phyloP scores from a whole-genome alignment of 371 early-diverging fungal species.

The Mortierella sp. region DNA sequence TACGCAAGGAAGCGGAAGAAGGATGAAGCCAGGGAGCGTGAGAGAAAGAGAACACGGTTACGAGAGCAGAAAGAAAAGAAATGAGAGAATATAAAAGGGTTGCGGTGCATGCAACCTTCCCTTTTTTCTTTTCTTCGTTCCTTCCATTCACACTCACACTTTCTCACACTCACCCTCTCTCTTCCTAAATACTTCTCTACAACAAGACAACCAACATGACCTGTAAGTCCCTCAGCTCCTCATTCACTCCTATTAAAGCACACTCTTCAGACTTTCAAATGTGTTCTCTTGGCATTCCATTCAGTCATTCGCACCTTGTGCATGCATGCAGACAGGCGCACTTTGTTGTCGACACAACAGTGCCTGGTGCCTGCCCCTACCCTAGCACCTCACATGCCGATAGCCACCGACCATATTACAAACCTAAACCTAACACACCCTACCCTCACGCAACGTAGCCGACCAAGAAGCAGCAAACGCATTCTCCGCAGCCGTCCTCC shows the following conservation, averaged over 20 bases:
- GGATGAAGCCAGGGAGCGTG: neutral
- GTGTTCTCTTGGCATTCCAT: neutral
- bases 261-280: too few species aligned
- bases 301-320: neutral
- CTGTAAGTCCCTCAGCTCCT: conserved; percentile 1
- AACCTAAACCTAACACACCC: neutral
- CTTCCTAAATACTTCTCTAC: neutral
- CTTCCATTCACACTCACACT: neutral
- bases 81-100: neutral
- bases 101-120: neutral
- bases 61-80: too few species aligned
- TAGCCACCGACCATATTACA: neutral
- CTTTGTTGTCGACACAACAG: too few species aligned
- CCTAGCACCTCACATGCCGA: too few species aligned
- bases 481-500: conserved; percentile 28
- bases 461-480: conserved; percentile 16
- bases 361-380: too few species aligned
- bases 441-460: neutral
- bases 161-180: neutral
- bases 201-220: neutral
- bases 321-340: too few species aligned
- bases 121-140: neutral
- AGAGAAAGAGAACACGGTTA: neutral
- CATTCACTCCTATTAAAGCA: neutral
- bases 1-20: too few species aligned